Percentiles rank a stretch among this genome's conserved stretches.
Conservation (phyloP, 768 basidiomycete species). For the Mycena olivaceomarginata region DNA sequence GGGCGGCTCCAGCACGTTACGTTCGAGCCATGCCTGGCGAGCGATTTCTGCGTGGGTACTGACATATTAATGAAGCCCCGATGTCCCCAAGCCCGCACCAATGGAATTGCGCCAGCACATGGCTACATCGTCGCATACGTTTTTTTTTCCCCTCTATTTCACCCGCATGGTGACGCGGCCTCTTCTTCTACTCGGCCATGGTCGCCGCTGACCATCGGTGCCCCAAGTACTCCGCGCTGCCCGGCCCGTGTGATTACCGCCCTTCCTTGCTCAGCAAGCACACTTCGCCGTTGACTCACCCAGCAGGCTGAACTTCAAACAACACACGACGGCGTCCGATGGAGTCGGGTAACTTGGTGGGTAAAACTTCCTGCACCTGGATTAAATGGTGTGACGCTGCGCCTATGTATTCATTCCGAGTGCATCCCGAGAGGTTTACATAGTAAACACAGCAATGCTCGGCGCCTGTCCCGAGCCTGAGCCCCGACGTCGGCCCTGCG, state of each 20-base stretch:
- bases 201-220: neutral
- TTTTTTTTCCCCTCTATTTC: too few species aligned
- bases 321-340: slow-evolving; percentile 20
- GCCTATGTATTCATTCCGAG: neutral
- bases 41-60: neutral
- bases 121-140: neutral
- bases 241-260: neutral
- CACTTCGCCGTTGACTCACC: slow-evolving; percentile 1
- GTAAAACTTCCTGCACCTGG: neutral
- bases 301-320: too few species aligned
- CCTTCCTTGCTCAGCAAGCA: neutral
- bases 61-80: neutral
- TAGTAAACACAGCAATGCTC: too few species aligned
- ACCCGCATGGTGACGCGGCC: slow-evolving; percentile 8
- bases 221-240: neutral
- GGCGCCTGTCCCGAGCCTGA: neutral
- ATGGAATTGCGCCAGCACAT: neutral
- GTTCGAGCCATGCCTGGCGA: neutral
- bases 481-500: neutral
- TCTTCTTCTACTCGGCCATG: neutral
- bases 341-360: neutral
- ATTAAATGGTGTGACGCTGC: neutral
- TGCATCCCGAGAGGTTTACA: neutral
- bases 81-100: neutral
- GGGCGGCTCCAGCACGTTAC: neutral